Percentiles rank a stretch among this genome's conserved stretches.
These are phyloP conservation scores for Paxillus involutus DNA, from an alignment of 768 basidiomycete genomes.

Conservation along the genomic window DNA sequence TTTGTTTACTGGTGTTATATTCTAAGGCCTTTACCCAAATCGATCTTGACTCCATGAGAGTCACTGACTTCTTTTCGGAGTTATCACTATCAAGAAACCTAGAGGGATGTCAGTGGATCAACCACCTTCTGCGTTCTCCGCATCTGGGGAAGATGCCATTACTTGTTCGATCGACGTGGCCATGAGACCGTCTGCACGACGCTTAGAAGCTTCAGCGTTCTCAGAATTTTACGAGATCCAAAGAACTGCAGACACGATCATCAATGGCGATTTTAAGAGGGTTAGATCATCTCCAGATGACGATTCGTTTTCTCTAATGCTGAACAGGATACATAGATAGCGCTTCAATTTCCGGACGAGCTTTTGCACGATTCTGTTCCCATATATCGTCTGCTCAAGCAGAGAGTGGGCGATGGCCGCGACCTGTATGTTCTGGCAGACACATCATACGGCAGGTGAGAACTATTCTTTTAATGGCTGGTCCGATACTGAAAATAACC, in stretches of 20 bases:
- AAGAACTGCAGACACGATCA: constrained; percentile 60
- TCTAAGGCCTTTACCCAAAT: too few relatives aligned
- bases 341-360: constrained; percentile 96
- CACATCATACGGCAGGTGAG: constrained; percentile 93
- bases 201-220: constrained; percentile 38
- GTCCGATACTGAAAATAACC: neutral
- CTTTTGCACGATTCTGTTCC: constrained; percentile 84
- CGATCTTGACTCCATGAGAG: too few relatives aligned
- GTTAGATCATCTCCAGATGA: constrained; percentile 38
- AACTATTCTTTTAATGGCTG: neutral
- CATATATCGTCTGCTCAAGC: constrained; percentile 70
- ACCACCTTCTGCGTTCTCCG: constrained; percentile 40
- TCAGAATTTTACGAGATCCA: constrained; percentile 75
- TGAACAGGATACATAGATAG: constrained; percentile 50
- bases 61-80: too few relatives aligned
- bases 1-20: too few relatives aligned
- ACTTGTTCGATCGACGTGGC: constrained; percentile 50
- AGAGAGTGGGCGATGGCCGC: constrained; percentile 37
- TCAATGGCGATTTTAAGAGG: constrained; percentile 63
- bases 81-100: neutral
- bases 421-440: constrained; percentile 94
- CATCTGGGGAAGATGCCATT: constrained; percentile 66
- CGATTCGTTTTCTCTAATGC: neutral
- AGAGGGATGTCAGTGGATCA: constrained; percentile 13
- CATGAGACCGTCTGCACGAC: constrained; percentile 36